Conservation (phyloP, 345 rosid genomes). For the Gossypium mustelinum region DNA sequence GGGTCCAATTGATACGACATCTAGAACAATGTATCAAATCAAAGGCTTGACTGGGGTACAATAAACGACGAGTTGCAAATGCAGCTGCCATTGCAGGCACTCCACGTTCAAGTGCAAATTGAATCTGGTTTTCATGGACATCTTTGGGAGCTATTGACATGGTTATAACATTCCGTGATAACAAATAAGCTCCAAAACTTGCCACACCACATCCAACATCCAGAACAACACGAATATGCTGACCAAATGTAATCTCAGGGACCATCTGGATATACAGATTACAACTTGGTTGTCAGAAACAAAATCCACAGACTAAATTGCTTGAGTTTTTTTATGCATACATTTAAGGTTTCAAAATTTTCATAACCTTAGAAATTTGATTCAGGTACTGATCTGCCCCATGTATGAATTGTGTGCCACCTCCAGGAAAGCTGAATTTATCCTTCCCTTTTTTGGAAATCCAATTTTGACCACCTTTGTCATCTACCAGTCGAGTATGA, state of each 20-base stretch:
- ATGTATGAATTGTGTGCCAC: slow-evolving; percentile 96
- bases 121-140: slow-evolving; percentile 98
- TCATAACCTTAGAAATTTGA: slow-evolving; percentile 70
- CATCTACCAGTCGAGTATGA: slow-evolving; percentile 78
- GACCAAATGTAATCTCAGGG: slow-evolving; percentile 74
- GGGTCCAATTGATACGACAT: slow-evolving; percentile 99
- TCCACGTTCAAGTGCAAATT: slow-evolving; percentile 98
- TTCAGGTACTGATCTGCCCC: slow-evolving; percentile 89
- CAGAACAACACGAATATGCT: slow-evolving; percentile 59
- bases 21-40: slow-evolving; percentile 95
- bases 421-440: slow-evolving; percentile 94
- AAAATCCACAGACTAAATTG: not conserved
- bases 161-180: slow-evolving; percentile 68
- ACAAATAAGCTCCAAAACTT: slow-evolving; percentile 95
- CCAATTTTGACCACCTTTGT: slow-evolving; percentile 99
- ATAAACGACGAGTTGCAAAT: slow-evolving; percentile 66
- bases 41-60: slow-evolving; percentile 96
- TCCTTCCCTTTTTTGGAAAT: slow-evolving; percentile 52
- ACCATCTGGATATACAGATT: slow-evolving; percentile 55
- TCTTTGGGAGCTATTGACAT: slow-evolving; percentile 98
- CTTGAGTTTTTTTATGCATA: not conserved
- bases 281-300: slow-evolving; percentile 19
- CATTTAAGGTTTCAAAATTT: not conserved
- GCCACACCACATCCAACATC: slow-evolving; percentile 99
- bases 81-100: slow-evolving; percentile 99